Base-by-base conservation (phyloP, 129 eudicot species). In the Helichrysum umbraculigerum region DNA sequence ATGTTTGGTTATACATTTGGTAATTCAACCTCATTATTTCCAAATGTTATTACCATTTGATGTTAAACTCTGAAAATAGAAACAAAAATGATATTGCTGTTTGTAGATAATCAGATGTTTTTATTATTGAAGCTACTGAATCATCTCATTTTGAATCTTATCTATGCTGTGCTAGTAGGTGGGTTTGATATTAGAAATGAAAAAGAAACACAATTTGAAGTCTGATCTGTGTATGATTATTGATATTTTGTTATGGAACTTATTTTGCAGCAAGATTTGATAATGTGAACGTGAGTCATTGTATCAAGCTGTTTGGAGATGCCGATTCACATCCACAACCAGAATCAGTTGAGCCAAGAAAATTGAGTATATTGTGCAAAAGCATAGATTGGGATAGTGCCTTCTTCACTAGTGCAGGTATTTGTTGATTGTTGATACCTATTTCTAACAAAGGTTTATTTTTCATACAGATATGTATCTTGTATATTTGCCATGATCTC, bases 251-350 rank as follows among this genome's bases (percentile, higher is more conserved):
- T 28, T 73, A 6, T 67, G 76, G 16, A 14, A 62, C 37, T 74
- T 57, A 8, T 68, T 63, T 68, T 73, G 70, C 82, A 86, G 85
- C 78, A 33, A 39, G 79, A 57, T 81, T 70, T 63, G 93, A 84
- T 47, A 76, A 70, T 42, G 62, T 44, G 52, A 80, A 72, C 17
- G 84, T 58, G 64, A 41, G 70, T 64, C 81, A 64, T 41, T 37
- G 37, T 64, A 70, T 51, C 76, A 76, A 79, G 79, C 64, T 57
- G 29, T 80, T 70, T 63, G 71, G 80, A 52, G 37, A 60, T 82
- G 41, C 56, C 12, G 70, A 67, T 65, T 73, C 65, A 41, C 79
- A 75, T 66, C 19, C 10, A 6, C 7, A 70, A 21, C 71, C 76
- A 6, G 79, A 78, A 44, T 44, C 82, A 29, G 20, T 30, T 34